Base-by-base conservation (phyloP, 2,329 filamentous ascomycete species). In the Acrocalymma vagum region DNA sequence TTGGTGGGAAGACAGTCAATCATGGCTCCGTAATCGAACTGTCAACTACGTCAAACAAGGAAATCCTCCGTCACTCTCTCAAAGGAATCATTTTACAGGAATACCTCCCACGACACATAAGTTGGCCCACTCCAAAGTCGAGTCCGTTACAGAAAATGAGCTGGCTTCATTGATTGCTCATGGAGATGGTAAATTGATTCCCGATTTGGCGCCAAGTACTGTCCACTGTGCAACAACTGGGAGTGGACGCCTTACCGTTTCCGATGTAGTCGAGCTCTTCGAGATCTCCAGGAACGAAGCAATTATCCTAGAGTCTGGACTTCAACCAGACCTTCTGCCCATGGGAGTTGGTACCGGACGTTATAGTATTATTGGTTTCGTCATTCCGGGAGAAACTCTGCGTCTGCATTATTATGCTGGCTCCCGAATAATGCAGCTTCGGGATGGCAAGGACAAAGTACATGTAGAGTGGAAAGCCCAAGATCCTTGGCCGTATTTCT, bases 341-440 rank as follows among this genome's bases (percentile, higher is more conserved):
- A 60, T 75, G 31, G 68, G 71, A 10, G 61, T 70, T 2, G 74
- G 77, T 21, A 78, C 77, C 2, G 87, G 87, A 2, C 75, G 83
- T 30, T 88, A 83, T 62, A 92, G 86, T 61, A 89, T 95, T 51
- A 79, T 95, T 36, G 88, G 85, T 0, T 71, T 90, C 1, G 77
- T 85, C 8, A 77, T 86, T 8, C 62, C 61, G 2, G 75, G 77
- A 11, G 69, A 80, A 22, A 78, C 83, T 0, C 43, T 67, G 11
- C 56, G 68, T 11, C 29, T 72, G 14, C 62, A 70, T 25, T 71
- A 71, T 45, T 69, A 65, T 35, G 46, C 53, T 3, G 46, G 51
- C 9, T 51, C 43, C 6, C 48, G 37, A 9, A 51, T 47, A 18
- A 55, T 71, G 48, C 57, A 69, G 29, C 42, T 67, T 1, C 54